Evolutionary conservation across 2,329 filamentous ascomycete species (phyloP).

Genomic region (Eurotiales sp.): DNA sequence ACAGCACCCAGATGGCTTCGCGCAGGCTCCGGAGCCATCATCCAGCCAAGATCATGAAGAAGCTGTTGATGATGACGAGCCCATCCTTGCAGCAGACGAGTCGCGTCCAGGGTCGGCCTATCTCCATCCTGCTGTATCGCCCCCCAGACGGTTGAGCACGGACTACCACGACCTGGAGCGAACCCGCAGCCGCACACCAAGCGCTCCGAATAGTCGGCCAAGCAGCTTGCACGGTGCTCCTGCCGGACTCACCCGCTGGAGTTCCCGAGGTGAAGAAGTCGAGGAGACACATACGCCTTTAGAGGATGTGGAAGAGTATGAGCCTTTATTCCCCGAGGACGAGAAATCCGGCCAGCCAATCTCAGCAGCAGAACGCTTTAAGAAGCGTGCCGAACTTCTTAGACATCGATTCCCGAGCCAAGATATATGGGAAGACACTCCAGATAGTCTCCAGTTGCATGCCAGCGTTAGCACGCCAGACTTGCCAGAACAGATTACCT

Average conservation of each 20-base stretch:
- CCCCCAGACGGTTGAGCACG: slow-evolving; percentile 61
- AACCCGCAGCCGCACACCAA: slow-evolving; percentile 49
- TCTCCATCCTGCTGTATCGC: slow-evolving; percentile 76
- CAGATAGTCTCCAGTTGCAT: slow-evolving; percentile 71
- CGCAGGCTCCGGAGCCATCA: slow-evolving; percentile 42
- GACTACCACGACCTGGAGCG: slow-evolving; percentile 39
- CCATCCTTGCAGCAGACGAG: slow-evolving; percentile 87
- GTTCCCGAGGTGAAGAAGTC: slow-evolving; percentile 49
- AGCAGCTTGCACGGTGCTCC: slow-evolving; percentile 58
- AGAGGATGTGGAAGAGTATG: slow-evolving; percentile 89
- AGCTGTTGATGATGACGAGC: slow-evolving; percentile 60
- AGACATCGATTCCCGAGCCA: slow-evolving; percentile 82
- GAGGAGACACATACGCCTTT: slow-evolving; percentile 63
- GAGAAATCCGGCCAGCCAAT: slow-evolving; percentile 58
- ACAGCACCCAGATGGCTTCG: slow-evolving; percentile 48
- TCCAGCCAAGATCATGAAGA: slow-evolving; percentile 41
- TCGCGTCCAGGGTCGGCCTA: slow-evolving; percentile 65
- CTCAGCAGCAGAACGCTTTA: too few species aligned
- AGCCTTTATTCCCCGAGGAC: slow-evolving; percentile 83
- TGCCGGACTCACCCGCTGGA: slow-evolving; percentile 51
- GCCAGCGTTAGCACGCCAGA: slow-evolving; percentile 84
- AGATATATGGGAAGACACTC: slow-evolving; percentile 96
- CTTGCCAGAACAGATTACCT: slow-evolving; percentile 44
- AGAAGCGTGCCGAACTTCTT: slow-evolving; percentile 49
- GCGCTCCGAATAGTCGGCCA: slow-evolving; percentile 59